phyloP scores from a whole-genome alignment of 2,329 filamentous ascomycete species.

The Colletotrichum australisinense region DNA sequence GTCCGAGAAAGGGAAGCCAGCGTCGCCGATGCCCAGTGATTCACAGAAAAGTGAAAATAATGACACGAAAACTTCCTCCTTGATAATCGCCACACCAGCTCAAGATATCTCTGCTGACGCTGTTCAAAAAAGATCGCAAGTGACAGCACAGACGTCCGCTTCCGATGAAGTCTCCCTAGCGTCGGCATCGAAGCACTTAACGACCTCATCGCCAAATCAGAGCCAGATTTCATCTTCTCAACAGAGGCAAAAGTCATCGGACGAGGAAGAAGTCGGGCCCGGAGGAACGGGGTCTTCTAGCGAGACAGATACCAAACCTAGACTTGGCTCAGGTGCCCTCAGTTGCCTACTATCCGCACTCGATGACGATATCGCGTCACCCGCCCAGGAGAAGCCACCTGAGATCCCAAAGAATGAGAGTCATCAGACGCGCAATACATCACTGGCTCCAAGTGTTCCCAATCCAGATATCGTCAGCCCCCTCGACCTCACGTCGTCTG shows the following conservation, averaged over 20 bases:
- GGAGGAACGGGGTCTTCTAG: background rate
- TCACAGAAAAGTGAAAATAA: background rate
- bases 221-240: background rate
- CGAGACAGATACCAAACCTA: background rate
- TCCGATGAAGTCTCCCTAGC: background rate
- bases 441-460: too few relatives aligned
- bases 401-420: background rate
- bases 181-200: background rate
- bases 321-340: background rate
- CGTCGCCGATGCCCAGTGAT: background rate
- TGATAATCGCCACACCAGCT: too few relatives aligned
- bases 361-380: background rate
- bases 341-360: background rate
- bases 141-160: background rate
- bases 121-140: background rate
- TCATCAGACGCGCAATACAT: background rate
- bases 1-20: background rate
- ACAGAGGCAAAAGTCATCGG: background rate
- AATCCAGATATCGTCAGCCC: background rate
- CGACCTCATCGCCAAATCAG: background rate
- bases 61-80: background rate
- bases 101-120: background rate
- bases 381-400: background rate
- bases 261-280: background rate
- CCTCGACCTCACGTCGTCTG: background rate